phyloP scores from a whole-genome alignment of 2,329 filamentous ascomycete genomes.

The Stagonosporopsis tanaceti region DNA sequence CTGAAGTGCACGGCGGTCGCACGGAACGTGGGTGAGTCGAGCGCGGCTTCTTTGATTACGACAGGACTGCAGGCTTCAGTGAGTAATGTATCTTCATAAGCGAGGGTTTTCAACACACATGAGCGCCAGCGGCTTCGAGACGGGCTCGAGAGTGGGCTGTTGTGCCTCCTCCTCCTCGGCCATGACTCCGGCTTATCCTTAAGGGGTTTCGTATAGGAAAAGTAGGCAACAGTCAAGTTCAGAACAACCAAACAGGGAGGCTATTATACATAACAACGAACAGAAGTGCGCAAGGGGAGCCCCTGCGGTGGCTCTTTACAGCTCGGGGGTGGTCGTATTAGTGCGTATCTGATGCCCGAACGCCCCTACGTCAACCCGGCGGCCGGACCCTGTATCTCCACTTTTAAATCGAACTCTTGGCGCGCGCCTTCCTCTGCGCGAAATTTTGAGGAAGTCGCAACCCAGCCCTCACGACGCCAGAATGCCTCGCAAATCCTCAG shows the following conservation, averaged over 20 bases:
- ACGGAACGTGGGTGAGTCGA: constrained; percentile 96
- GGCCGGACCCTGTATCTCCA: constrained; percentile 13
- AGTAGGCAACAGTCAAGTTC: constrained; percentile 7
- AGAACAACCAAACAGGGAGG: constrained; percentile 27
- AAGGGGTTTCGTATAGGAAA: background rate
- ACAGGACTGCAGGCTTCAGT: constrained; percentile 68
- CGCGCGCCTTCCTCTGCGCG: constrained; percentile 21
- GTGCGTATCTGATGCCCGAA: constrained; percentile 25
- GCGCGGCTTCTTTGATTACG: constrained; percentile 88
- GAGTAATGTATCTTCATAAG: constrained; percentile 1
- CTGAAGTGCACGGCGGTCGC: constrained; percentile 85
- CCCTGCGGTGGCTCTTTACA: constrained; percentile 17
- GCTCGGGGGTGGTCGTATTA: constrained; percentile 20
- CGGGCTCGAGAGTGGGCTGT: constrained; percentile 47
- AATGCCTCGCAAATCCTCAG: constrained; percentile 37
- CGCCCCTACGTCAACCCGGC: constrained; percentile 22
- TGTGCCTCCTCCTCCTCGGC: constrained; percentile 43
- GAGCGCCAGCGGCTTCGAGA: constrained; percentile 52
- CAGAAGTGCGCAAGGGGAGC: constrained; percentile 14
- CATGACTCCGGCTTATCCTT: constrained; percentile 33
- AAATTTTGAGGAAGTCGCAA: constrained; percentile 34
- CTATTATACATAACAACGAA: constrained; percentile 29
- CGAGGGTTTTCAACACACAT: constrained; percentile 43
- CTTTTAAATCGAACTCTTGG: constrained; percentile 30
- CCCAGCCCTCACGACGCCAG: constrained; percentile 9